Evolutionary conservation across 106 monocot species (phyloP).

Genomic region (Cymbidium sinense): DNA sequence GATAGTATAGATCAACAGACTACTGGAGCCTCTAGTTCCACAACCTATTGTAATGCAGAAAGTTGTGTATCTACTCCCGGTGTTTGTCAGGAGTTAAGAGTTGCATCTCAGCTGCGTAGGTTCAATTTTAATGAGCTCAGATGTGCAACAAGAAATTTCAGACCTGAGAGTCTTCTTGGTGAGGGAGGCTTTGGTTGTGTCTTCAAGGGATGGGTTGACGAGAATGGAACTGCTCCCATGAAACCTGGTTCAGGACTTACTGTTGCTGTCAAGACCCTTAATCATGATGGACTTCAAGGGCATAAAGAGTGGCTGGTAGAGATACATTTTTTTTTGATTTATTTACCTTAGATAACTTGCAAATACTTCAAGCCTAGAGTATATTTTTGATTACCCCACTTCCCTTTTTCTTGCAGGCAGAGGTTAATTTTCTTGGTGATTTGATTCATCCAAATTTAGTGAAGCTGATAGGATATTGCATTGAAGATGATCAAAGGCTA

Average conservation of each 20-base stretch:
- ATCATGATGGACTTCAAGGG: conserved; percentile 28
- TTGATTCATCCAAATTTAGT: conserved; percentile 40
- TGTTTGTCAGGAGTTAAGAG: conserved; percentile 20
- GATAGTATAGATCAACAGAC: conserved; percentile 18
- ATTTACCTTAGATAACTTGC: neutral
- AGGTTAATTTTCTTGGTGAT: conserved; percentile 44
- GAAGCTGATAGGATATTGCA: conserved; percentile 35
- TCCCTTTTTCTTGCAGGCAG: conserved; percentile 22
- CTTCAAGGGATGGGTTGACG: conserved; percentile 32
- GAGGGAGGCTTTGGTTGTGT: conserved; percentile 50
- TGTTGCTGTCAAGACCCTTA: conserved; percentile 42
- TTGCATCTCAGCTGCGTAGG: conserved; percentile 25
- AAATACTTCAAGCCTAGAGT: neutral
- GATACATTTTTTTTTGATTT: neutral
- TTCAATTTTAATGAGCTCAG: conserved; percentile 44
- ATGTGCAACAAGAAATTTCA: conserved; percentile 41
- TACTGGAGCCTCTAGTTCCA: conserved; percentile 18
- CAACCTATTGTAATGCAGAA: conserved; percentile 22
- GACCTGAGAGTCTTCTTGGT: conserved; percentile 48
- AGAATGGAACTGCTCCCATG: conserved; percentile 39
- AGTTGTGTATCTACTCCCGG: conserved; percentile 26
- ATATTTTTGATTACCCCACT: neutral
- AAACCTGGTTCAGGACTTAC: conserved; percentile 47
- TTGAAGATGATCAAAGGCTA: conserved; percentile 39
- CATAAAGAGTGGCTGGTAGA: conserved; percentile 37